Evolutionary conservation across 441 rosid genomes (phyloP), one percentile per base, ranked within the genome.

Genomic region (Viola pubescens): DNA sequence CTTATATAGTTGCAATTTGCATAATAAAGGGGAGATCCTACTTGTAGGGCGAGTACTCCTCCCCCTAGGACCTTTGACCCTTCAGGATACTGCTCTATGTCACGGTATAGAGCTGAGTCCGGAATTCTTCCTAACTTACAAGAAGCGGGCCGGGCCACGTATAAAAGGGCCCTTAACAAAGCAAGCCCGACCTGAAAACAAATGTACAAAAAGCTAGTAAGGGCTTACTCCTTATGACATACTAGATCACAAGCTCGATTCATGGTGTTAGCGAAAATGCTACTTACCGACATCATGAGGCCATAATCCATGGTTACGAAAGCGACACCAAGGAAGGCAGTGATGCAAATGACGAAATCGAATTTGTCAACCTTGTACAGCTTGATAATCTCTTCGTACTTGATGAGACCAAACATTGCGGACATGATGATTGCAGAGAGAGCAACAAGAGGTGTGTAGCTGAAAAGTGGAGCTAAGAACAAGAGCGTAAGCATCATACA

Each of bases 11-110:
- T 75, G 50, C 79, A 61, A 52, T 89, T 92, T 38, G 97, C 88
- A 60, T 85, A 92, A 64, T 87, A 92, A 66, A 92, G 62, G 7
- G 98, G 98, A 50, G 98, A 89, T 19, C 96, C 97, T n/a, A 92
- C 58, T 57, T 89, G 94, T 10, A 92, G 77, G 77, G 81, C 71
- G 41, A 92, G 63, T 48, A 81, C 66, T 52, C 95, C 34, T 26
- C 34, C 34, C 34, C 34, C 91, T 7, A 83, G 78, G 19, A 62
- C 48, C 5, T 59, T 73, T 0, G 73, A 70, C 1, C 77, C 69
- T 0, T 4, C 69, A 3, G 94, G 87, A 52, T 92, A 92, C 11
- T 92, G 98, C 63, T 87, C 90, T 0, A 58, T 54, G 73, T 89
- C 96, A 4, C 94, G 73, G 64, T 72, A 89, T 44, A 85, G 42